Percentiles rank a stretch among this genome's conserved stretches.
Conservation (phyloP, 1,284 basidiomycete genomes). For the Inonotus hispidus region DNA sequence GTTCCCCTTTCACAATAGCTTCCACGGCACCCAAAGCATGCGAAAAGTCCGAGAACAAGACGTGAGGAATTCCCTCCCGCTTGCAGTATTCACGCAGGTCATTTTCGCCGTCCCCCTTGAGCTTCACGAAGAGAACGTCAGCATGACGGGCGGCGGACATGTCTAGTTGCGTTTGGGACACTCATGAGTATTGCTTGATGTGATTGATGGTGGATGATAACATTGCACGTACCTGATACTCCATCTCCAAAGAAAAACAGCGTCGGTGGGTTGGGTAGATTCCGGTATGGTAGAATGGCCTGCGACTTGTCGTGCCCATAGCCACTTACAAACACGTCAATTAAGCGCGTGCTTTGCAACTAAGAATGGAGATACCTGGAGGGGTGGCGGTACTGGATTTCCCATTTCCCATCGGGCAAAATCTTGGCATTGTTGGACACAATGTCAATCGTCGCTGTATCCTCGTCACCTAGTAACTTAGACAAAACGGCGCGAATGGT, state of each 20-base stretch:
- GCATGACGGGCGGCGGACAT: constrained; percentile 87
- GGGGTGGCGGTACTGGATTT: constrained; percentile 84
- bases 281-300: constrained; percentile 82
- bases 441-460: constrained; percentile 76
- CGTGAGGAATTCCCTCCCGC: constrained; percentile 59
- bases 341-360: not conserved
- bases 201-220: not conserved
- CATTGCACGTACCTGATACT: constrained; percentile 60
- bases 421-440: constrained; percentile 83
- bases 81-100: constrained; percentile 80
- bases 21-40: constrained; percentile 54
- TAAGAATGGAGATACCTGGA: constrained; percentile 46
- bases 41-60: constrained; percentile 64
- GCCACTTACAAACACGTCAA: constrained; percentile 42
- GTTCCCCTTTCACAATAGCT: constrained; percentile 52
- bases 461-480: constrained; percentile 69
- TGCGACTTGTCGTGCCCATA: constrained; percentile 94
- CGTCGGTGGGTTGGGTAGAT: constrained; percentile 64
- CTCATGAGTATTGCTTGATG: not conserved
- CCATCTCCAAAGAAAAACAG: constrained; percentile 96
- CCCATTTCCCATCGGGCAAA: constrained; percentile 69
- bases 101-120: constrained; percentile 73
- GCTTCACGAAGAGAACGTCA: constrained; percentile 87
- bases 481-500: constrained; percentile 84
- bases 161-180: constrained; percentile 41